These are phyloP conservation scores for Cornus controversa DNA, from an alignment of 148 eudicot genomes.

Conservation along the genomic window DNA sequence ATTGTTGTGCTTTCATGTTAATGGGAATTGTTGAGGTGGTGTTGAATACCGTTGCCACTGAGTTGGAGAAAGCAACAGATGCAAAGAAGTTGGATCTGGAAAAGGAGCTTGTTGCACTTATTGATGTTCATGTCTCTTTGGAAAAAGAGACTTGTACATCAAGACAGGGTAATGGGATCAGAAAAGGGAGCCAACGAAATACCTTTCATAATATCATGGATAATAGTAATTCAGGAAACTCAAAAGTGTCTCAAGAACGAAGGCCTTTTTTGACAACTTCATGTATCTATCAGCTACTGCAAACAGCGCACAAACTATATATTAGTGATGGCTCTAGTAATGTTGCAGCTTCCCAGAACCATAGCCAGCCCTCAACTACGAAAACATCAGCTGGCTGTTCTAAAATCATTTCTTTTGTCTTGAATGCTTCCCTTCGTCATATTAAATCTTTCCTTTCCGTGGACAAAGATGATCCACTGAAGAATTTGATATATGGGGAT, in stretches of 20 bases:
- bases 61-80: constrained; percentile 42
- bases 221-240: constrained; percentile 17
- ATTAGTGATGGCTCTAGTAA: constrained; percentile 18
- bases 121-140: constrained; percentile 35
- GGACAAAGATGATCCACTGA: constrained; percentile 42
- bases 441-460: constrained; percentile 29
- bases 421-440: constrained; percentile 39
- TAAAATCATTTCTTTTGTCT: constrained; percentile 33
- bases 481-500: constrained; percentile 44
- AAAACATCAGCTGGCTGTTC: constrained; percentile 19
- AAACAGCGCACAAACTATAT: constrained; percentile 29
- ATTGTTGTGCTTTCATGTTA: constrained; percentile 32
- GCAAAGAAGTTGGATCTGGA: constrained; percentile 33
- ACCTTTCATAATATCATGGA: constrained; percentile 19
- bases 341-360: constrained; percentile 35
- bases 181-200: constrained; percentile 26
- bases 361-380: constrained; percentile 25
- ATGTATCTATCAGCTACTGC: constrained; percentile 39
- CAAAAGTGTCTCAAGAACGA: constrained; percentile 31
- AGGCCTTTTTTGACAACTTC: constrained; percentile 46
- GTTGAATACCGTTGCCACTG: constrained; percentile 35
- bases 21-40: constrained; percentile 53
- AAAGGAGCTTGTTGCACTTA: constrained; percentile 42
- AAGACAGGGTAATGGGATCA: constrained; percentile 22
- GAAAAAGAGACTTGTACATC: constrained; percentile 25